Conservation (phyloP, 148 eudicot species). For the Silene conica region DNA sequence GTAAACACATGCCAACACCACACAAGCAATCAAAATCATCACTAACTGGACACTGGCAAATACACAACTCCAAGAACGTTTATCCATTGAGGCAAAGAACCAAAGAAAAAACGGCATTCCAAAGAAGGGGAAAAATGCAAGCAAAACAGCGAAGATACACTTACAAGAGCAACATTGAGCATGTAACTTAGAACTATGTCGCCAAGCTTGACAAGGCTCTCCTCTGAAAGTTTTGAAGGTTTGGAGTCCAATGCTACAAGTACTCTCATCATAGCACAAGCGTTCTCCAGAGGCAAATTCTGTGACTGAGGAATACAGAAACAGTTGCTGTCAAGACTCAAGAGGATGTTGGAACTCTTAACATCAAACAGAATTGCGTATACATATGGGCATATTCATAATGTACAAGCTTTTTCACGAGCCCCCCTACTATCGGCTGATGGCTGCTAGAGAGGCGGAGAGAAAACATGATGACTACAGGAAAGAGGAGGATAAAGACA, state of each 20-base stretch:
- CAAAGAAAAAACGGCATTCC: neutral
- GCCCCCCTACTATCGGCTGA: neutral
- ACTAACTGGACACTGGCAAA: neutral
- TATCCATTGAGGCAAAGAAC: neutral
- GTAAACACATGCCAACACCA: neutral
- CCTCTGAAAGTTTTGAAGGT: conserved; percentile 59
- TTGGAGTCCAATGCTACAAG: conserved; percentile 52
- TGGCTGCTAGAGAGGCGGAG: neutral
- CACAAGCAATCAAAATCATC: neutral
- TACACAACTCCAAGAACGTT: neutral
- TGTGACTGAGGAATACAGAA: conserved; percentile 35
- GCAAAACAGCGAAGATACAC: conserved; percentile 24
- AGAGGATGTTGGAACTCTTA: neutral
- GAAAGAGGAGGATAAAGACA: conserved; percentile 4
- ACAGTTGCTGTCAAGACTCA: conserved; percentile 10
- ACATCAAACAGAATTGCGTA: neutral
- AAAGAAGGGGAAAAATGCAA: neutral
- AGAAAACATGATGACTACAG: neutral
- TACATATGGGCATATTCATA: neutral
- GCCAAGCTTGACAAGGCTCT: conserved; percentile 47
- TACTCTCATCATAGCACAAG: conserved; percentile 72
- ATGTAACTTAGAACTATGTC: conserved; percentile 63
- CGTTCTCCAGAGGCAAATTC: conserved; percentile 54
- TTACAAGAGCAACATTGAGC: conserved; percentile 58
- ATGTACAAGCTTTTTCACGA: neutral